phyloP scores from a whole-genome alignment of 2,329 filamentous ascomycete genomes.

The Cladophialophora bantiana region DNA sequence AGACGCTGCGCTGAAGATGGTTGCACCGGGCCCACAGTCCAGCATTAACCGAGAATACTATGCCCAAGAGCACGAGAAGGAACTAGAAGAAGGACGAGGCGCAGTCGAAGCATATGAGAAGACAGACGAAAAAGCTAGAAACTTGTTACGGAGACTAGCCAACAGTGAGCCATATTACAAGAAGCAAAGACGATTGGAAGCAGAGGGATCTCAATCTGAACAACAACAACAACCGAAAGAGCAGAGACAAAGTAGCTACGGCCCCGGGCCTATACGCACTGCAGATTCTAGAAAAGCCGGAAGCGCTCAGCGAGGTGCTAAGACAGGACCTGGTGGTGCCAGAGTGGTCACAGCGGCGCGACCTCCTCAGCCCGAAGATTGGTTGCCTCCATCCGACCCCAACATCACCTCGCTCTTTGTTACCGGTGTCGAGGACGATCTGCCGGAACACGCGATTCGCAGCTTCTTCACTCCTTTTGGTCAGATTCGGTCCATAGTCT shows the following conservation, averaged over 20 bases:
- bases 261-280: constrained; percentile 79
- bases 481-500: constrained; percentile 89
- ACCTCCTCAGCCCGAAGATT: constrained; percentile 83
- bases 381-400: constrained; percentile 79
- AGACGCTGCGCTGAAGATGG: constrained; percentile 97
- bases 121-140: constrained; percentile 94
- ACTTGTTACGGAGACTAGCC: constrained; percentile 82
- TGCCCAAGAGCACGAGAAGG: constrained; percentile 94
- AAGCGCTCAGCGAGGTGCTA: constrained; percentile 51
- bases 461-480: constrained; percentile 90
- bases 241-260: constrained; percentile 52
- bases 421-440: constrained; percentile 93
- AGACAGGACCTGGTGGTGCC: constrained; percentile 57
- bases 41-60: constrained; percentile 97
- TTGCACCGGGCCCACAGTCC: constrained; percentile 89
- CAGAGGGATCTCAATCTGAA: constrained; percentile 54
- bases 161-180: constrained; percentile 95
- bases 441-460: constrained; percentile 89
- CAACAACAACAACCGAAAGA: constrained; percentile 54
- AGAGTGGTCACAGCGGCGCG: constrained; percentile 74
- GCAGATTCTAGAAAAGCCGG: constrained; percentile 59
- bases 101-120: constrained; percentile 92
- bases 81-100: constrained; percentile 88
- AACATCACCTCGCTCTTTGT: constrained; percentile 94
- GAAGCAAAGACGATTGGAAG: constrained; percentile 78